A percentile compares a stretch with the other conserved stretches of the same genome.
phyloP scores from a whole-genome alignment of 495 filamentous ascomycete species.

The Xylaria sp. region DNA sequence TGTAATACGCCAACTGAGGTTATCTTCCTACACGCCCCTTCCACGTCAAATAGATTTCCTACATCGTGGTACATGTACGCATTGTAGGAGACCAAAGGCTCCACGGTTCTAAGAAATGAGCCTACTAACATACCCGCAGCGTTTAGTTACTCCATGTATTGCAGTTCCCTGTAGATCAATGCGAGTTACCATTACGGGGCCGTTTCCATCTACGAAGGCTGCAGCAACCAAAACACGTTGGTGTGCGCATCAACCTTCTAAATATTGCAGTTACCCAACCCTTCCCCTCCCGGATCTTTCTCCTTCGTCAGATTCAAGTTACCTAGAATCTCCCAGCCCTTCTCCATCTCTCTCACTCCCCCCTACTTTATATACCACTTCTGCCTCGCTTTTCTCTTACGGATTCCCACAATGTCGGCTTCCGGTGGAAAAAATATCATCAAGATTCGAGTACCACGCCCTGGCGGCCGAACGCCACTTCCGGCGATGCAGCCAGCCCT shows the following conservation, averaged over 20 bases:
- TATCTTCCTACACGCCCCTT: not conserved
- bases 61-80: not conserved
- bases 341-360: not conserved
- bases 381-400: not conserved
- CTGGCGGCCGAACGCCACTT: not conserved
- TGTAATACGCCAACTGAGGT: not conserved
- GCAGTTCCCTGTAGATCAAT: not conserved
- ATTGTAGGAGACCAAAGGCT: not conserved
- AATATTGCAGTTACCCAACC: not conserved
- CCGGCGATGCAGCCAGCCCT: not conserved
- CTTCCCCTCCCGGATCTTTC: not conserved
- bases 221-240: not conserved
- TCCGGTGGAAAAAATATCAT: too few relatives aligned
- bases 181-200: not conserved
- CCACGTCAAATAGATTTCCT: not conserved
- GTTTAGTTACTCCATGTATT: not conserved
- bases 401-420: not conserved
- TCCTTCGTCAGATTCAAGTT: not conserved
- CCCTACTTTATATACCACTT: not conserved
- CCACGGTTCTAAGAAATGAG: too few relatives aligned
- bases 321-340: not conserved
- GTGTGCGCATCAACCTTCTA: not conserved
- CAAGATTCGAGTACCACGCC: too few relatives aligned
- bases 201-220: not conserved
- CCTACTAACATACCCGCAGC: not conserved